Conservation (phyloP, 2,329 filamentous ascomycete species). For the Ceratocystis ficicola region DNA sequence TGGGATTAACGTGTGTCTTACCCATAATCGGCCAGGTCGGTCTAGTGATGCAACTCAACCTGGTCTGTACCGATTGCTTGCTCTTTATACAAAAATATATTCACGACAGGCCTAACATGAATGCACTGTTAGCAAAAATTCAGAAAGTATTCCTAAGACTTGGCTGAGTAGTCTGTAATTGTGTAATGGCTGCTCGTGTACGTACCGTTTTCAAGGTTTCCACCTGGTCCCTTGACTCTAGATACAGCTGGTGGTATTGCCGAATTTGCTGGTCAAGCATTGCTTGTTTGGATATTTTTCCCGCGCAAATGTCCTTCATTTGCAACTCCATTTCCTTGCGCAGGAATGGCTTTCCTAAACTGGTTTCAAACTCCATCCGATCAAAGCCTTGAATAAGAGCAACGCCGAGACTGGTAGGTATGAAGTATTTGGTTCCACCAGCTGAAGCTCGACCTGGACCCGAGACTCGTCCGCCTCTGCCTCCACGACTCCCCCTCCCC, state of each 20-base stretch:
- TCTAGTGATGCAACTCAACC: background rate
- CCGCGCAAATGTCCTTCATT: slow-evolving; percentile 95
- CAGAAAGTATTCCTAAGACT: background rate
- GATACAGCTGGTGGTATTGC: slow-evolving; percentile 78
- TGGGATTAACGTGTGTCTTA: no score
- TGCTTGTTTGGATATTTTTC: slow-evolving; percentile 57
- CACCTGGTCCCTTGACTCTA: slow-evolving; percentile 66
- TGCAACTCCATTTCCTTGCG: slow-evolving; percentile 95
- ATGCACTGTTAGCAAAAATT: background rate
- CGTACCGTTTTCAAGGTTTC: slow-evolving; percentile 51
- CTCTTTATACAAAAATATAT: slow-evolving; percentile 2
- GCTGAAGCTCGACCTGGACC: slow-evolving; percentile 30
- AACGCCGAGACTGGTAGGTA: slow-evolving; percentile 82
- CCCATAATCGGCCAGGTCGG: no score
- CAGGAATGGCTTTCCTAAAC: slow-evolving; percentile 86
- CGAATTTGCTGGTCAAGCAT: slow-evolving; percentile 74
- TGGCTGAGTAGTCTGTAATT: background rate
- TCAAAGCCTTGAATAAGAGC: slow-evolving; percentile 92
- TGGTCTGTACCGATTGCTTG: background rate
- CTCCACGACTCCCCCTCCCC: slow-evolving; percentile 39
- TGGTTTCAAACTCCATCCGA: slow-evolving; percentile 82
- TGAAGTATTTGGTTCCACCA: slow-evolving; percentile 63
- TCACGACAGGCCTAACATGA: background rate
- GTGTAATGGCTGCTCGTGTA: slow-evolving; percentile 22
- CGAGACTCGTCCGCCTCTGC: slow-evolving; percentile 31